Base-by-base conservation (phyloP, 192 early-diverging fungal genomes). In the Jimgerdemannia lactiflua region DNA sequence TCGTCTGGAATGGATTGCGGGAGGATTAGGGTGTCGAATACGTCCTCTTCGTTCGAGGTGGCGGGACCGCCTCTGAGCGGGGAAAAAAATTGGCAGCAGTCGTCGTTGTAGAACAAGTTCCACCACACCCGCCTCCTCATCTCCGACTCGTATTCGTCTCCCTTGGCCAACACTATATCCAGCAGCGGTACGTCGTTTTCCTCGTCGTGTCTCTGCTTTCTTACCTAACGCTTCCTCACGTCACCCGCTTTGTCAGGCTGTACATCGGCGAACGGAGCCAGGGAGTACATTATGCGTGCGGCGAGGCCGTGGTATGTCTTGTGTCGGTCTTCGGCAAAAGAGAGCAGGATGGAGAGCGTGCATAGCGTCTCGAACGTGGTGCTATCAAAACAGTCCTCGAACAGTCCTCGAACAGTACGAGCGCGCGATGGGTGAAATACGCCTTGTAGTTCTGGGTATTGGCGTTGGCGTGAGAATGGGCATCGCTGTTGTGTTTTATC, bases 21-120 rank as follows among this genome's bases (percentile, higher is more conserved):
- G 39, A 69, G 59, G 43, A 2, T n/a, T n/a, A 75, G 66, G 7
- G 67, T 54, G 42, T 43, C 39, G 39, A 69, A 75, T 29, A 29
- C 29, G 29, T 29, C 29, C 29, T 29, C 29, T 29, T 29, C 29
- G 29, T 29, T 29, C 29, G 29, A 29, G 29, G 29, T 29, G 29
- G 29, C 29, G 29, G 29, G 29, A 29, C 29, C 29, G 29, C 29
- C 29, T 29, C 29, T 29, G 29, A 74, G 39, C 72, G 59, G 39
- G 8, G 72, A 63, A 42, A 74, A 39, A 3, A 74, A n/a, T n/a
- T 42, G 42, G 20, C 74, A 75, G 43, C 74, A 75, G 43, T 75
- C 65, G 44, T 75, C 69, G 42, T 75, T 75, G 43, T 75, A 67
- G n/a, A 68, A 75, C 74, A 66, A 75, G 67, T 75, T 66, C 74